phyloP scores from a whole-genome alignment of 2,329 filamentous ascomycete genomes.

The Fusarium nisikadoi region DNA sequence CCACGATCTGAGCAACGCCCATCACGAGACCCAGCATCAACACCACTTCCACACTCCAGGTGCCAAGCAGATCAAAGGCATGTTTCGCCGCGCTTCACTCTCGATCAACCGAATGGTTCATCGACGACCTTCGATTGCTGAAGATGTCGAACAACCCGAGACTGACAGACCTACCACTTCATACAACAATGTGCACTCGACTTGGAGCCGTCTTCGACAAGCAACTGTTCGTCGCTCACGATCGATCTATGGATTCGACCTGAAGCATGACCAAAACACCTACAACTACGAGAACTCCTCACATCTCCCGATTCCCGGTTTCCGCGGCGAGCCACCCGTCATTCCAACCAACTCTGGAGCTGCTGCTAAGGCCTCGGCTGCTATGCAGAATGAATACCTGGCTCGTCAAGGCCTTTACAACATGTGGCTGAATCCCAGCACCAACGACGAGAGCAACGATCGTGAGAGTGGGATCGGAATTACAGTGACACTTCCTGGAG shows the following conservation, averaged over 20 bases:
- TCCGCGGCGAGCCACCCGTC: conserved; percentile 65
- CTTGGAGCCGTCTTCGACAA: conserved; percentile 64
- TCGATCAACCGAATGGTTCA: conserved; percentile 65
- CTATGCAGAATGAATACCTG: conserved; percentile 65
- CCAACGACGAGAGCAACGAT: conserved; percentile 63
- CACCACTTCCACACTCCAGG: conserved; percentile 43
- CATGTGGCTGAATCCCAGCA: conserved; percentile 54
- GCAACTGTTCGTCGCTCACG: conserved; percentile 62
- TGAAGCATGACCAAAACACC: conserved; percentile 36
- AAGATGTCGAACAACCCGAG: conserved; percentile 38
- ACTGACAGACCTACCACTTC: conserved; percentile 57
- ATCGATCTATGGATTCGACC: conserved; percentile 56
- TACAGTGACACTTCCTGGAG: conserved; percentile 58
- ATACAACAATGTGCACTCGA: conserved; percentile 52
- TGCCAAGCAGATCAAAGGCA: conserved; percentile 57
- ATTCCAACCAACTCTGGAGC: conserved; percentile 69
- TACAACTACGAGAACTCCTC: conserved; percentile 45
- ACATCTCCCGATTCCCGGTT: conserved; percentile 58
- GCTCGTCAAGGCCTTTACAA: conserved; percentile 52
- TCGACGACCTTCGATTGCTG: conserved; percentile 56
- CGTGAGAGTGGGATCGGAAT: conserved; percentile 74
- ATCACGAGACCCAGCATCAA: conserved; percentile 42
- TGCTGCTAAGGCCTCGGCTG: conserved; percentile 70
- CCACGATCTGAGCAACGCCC: conserved; percentile 34
- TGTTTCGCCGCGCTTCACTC: conserved; percentile 65